These are phyloP conservation scores for Vigna unguiculata DNA, from an alignment of 306 rosid genomes.

Conservation along the genomic window DNA sequence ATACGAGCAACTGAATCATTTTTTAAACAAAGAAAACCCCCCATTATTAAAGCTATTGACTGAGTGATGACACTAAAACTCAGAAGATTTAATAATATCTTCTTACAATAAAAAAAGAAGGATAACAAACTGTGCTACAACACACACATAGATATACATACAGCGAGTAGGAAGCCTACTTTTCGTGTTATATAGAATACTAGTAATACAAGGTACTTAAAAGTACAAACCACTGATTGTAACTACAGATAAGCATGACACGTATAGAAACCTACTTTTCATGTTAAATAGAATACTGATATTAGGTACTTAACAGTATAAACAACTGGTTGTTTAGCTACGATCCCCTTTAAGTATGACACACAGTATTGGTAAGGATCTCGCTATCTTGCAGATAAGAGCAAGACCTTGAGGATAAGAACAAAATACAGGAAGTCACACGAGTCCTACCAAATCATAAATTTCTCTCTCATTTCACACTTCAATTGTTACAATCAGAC, in stretches of 20 bases:
- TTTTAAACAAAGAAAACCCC: not conserved
- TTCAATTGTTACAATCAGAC: not conserved
- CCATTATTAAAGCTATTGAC: slow-evolving; percentile 12
- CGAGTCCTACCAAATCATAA: not conserved
- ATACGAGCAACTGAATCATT: slow-evolving; percentile 7
- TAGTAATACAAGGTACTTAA: not conserved
- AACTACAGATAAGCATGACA: not conserved
- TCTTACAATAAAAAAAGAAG: slow-evolving; percentile 16
- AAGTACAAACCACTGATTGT: not conserved
- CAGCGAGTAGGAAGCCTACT: slow-evolving; percentile 8
- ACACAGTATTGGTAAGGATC: not conserved
- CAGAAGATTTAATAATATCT: slow-evolving; percentile 13
- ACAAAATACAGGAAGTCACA: slow-evolving; percentile 28
- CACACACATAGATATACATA: not conserved
- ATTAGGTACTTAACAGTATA: not conserved
- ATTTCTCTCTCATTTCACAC: slow-evolving; percentile 12
- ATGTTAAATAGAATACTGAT: not conserved
- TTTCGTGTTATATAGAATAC: slow-evolving; percentile 5
- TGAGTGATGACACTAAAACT: slow-evolving; percentile 18
- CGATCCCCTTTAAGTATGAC: not conserved
- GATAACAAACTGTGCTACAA: not conserved
- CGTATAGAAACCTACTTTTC: not conserved
- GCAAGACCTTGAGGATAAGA: slow-evolving; percentile 24
- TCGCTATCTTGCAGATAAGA: slow-evolving; percentile 27
- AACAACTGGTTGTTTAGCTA: not conserved